Base-by-base conservation (phyloP, 495 filamentous ascomycete genomes). In the Parathielavia hyrcaniae region DNA sequence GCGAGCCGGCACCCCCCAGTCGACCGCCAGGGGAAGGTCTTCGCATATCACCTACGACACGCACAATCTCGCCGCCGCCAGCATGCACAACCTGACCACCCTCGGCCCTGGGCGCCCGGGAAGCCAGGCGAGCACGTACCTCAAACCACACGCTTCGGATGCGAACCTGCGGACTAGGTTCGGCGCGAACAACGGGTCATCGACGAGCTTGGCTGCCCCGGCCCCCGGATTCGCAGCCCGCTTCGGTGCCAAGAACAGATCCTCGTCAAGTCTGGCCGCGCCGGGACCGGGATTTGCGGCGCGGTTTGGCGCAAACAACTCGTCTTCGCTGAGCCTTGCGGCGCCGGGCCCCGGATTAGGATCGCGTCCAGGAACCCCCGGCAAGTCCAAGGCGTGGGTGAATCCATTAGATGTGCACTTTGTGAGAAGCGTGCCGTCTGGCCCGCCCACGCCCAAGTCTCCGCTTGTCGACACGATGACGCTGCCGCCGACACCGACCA, bases 391-490 rank as follows among this genome's bases (percentile, higher is more conserved):
- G 49, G 50, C 58, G 17, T 75, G 72, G 73, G 68, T 71, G 30
- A 73, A 69, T 41, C 73, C 73, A 8, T 62, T 74, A n/a, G 74
- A 77, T 30, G 67, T 74, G 49, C 69, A 74, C 48, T 73, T 72
- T 46, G 45, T 52, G 22, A 68, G 60, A 47, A 50, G 46, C 12
- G 50, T 58, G 3, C 51, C 69, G 19, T 48, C 59, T 6, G 46
- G 26, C 3, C 64, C 70, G 0, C 30, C 60, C 1, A 55, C 61
- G 9, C 67, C 68, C 12, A 72, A 61, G 52, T 73, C 72, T 1
- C 75, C 71, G 2, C 62, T 76, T 19, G 64, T 48, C 19, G 60
- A 63, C 19, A 62, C 67, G 12, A 57, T 67, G 17, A 62, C 69
- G 16, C 36, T 68, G 34, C 58, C 64, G 1, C 55, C 48, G 14